phyloP scores from a whole-genome alignment of 1,139 yeast genomes.

The Ogataea hybrid region DNA sequence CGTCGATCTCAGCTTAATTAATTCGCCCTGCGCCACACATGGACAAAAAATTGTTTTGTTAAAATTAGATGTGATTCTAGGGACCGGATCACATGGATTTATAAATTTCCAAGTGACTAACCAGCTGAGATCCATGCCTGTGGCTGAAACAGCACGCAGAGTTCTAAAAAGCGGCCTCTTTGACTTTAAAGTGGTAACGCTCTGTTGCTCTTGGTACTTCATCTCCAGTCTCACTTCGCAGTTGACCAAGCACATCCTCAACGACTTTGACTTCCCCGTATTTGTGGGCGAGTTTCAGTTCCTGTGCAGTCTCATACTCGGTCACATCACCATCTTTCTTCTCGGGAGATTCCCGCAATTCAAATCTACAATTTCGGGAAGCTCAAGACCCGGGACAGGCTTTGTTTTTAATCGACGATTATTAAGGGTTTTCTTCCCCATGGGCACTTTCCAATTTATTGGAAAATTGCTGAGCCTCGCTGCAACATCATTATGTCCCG shows the following conservation, averaged over 20 bases:
- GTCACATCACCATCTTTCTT: conserved; percentile 16
- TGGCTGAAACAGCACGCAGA: neutral
- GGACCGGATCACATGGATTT: neutral
- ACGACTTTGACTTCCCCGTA: conserved; percentile 46
- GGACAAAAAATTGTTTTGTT: conserved; percentile 1
- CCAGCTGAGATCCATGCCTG: neutral
- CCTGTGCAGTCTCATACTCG: conserved; percentile 38
- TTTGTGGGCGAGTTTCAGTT: conserved; percentile 52
- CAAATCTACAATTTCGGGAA: conserved; percentile 18
- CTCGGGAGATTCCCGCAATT: conserved; percentile 13
- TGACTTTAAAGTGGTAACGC: conserved; percentile 34
- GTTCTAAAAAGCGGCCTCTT: conserved; percentile 25
- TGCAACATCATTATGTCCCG: conserved; percentile 83
- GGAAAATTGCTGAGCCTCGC: conserved; percentile 87
- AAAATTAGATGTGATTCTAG: neutral
- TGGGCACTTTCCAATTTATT: conserved; percentile 87
- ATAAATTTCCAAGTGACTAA: neutral
- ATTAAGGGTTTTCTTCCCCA: conserved; percentile 70
- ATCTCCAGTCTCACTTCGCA: conserved; percentile 50
- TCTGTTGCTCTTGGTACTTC: conserved; percentile 45
- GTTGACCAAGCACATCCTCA: conserved; percentile 42
- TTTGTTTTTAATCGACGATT: conserved; percentile 19
- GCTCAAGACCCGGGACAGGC: conserved; percentile 5
- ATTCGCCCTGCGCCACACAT: conserved; percentile 6
- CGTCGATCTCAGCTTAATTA: neutral